Conservation (phyloP, 2,329 filamentous ascomycete genomes). For the Aspergillus thermomutatus region DNA sequence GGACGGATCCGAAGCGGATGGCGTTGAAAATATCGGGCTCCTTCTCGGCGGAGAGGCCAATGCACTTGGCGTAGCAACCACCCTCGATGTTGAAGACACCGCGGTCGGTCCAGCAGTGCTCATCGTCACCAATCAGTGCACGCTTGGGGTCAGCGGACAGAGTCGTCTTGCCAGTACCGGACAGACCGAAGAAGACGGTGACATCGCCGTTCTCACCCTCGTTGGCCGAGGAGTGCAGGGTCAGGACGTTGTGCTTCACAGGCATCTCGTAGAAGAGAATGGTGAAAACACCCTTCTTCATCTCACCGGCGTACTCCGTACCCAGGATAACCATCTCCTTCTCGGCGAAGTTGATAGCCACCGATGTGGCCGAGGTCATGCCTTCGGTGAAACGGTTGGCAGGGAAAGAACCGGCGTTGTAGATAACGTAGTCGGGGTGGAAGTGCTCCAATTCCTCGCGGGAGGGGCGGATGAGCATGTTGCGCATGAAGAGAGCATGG, state of each 20-base stretch:
- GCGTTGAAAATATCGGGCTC: constrained; percentile 97
- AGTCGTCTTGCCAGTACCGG: constrained; percentile 97
- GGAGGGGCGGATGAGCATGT: constrained; percentile 97
- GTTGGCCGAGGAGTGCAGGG: constrained; percentile 97
- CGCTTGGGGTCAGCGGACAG: constrained; percentile 96
- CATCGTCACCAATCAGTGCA: constrained; percentile 93
- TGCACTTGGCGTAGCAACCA: constrained; percentile 98
- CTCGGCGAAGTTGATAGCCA: constrained; percentile 97
- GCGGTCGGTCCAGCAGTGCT: constrained; percentile 98
- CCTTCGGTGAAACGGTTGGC: constrained; percentile 97
- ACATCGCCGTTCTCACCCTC: constrained; percentile 93
- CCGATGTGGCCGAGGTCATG: constrained; percentile 97
- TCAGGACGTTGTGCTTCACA: constrained; percentile 98
- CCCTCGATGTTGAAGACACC: constrained; percentile 99
- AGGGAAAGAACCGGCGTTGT: constrained; percentile 98
- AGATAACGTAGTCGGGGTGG: constrained; percentile 99
- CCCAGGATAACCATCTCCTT: constrained; percentile 99
- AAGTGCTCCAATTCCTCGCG: constrained; percentile 93
- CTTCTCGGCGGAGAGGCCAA: constrained; percentile 96
- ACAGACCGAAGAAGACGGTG: constrained; percentile 98
- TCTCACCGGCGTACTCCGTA: constrained; percentile 96
- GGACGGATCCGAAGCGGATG: constrained; percentile 93
- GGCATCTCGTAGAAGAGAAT: constrained; percentile 99
- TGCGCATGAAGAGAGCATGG: constrained; percentile 99
- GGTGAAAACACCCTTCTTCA: constrained; percentile 99